Evolutionary conservation across 495 filamentous ascomycete genomes (phyloP).

Genomic region (Penicillium steckii): DNA sequence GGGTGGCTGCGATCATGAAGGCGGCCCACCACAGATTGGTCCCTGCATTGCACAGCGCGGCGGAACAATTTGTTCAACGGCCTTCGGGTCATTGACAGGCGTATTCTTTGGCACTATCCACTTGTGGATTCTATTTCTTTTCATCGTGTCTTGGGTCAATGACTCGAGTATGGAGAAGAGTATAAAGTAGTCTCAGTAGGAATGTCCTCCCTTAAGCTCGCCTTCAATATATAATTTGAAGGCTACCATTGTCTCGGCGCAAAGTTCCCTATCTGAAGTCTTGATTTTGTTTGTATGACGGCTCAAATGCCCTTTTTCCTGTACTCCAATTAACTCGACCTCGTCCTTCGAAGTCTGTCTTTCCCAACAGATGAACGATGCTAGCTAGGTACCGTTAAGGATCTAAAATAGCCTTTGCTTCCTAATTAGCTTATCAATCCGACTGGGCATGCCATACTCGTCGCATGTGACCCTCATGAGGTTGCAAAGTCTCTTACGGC

Average conservation of each 20-base stretch:
- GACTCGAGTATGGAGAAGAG: constrained; percentile 54
- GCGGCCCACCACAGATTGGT: constrained; percentile 58
- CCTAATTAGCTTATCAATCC: too few relatives aligned
- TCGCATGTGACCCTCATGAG: too few relatives aligned
- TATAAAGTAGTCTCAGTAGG: not conserved
- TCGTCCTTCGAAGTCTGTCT: too few relatives aligned
- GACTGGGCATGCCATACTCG: too few relatives aligned
- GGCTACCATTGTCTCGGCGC: not conserved
- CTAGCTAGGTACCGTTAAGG: too few relatives aligned
- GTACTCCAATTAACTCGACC: too few relatives aligned
- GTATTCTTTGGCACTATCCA: constrained; percentile 69
- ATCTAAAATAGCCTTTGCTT: too few relatives aligned
- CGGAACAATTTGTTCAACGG: constrained; percentile 63
- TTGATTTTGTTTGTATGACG: too few relatives aligned
- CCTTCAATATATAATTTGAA: not conserved
- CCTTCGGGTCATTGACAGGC: constrained; percentile 69
- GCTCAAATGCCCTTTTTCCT: too few relatives aligned
- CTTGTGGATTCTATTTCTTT: constrained; percentile 48
- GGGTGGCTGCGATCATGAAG: constrained; percentile 61
- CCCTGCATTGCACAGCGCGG: constrained; percentile 79
- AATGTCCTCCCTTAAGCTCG: not conserved
- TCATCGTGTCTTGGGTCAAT: constrained; percentile 51
- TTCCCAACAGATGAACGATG: too few relatives aligned
- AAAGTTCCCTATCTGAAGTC: not conserved
- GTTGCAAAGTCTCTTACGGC: too few relatives aligned